phyloP scores from a whole-genome alignment of 805 yeast genomes.

The Candida boleticola region DNA sequence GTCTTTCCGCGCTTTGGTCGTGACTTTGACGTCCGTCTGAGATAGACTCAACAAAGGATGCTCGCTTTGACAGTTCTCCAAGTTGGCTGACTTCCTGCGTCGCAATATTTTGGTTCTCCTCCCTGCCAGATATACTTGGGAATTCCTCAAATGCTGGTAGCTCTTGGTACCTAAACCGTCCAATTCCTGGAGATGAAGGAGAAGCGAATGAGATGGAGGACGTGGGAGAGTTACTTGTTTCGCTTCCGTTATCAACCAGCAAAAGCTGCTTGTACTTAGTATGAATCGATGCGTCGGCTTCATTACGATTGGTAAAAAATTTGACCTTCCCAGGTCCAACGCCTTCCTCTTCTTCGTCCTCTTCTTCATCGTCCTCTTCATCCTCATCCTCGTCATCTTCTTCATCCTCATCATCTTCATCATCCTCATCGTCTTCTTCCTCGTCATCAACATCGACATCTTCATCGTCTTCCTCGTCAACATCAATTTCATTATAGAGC shows the following conservation, averaged over 20 bases:
- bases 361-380: slow-evolving; percentile 8
- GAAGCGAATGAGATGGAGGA: slow-evolving; percentile 1
- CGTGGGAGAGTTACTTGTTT: neutral
- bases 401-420: slow-evolving; percentile 7
- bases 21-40: too few species aligned
- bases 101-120: too few species aligned
- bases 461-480: slow-evolving; percentile 10
- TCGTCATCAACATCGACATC: slow-evolving; percentile 7
- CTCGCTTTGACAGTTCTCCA: too few species aligned
- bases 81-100: too few species aligned
- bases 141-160: slow-evolving; percentile 27
- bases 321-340: neutral
- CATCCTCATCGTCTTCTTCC: slow-evolving; percentile 11
- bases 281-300: slow-evolving; percentile 1
- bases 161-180: slow-evolving; percentile 1
- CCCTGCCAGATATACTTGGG: slow-evolving; percentile 13
- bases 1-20: too few species aligned
- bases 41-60: too few species aligned
- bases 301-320: too few species aligned
- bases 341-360: slow-evolving; percentile 4
- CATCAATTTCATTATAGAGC: slow-evolving; percentile 2
- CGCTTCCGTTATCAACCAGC: slow-evolving; percentile 4
- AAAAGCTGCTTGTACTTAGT: slow-evolving; percentile 9
- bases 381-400: slow-evolving; percentile 9
- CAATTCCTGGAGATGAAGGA: slow-evolving; percentile 8